A percentile compares a stretch with the other conserved stretches of the same genome.
phyloP scores from a whole-genome alignment of 2,329 filamentous ascomycete genomes.

The Ploettnerulaceae sp. region DNA sequence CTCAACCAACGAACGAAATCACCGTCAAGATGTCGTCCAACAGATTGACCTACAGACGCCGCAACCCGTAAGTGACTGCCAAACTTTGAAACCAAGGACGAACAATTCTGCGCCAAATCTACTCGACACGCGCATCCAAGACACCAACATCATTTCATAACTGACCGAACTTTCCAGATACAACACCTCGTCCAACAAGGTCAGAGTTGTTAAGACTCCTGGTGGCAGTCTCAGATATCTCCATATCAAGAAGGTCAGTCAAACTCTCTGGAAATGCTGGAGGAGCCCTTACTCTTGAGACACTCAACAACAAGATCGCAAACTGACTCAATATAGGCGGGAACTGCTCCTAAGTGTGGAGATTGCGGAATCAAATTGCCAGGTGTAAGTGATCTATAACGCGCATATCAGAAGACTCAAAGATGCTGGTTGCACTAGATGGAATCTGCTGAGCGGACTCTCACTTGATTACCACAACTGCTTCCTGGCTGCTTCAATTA shows the following conservation, averaged over 20 bases:
- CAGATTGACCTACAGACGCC: constrained; percentile 53
- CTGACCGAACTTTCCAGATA: constrained; percentile 57
- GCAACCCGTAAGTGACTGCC: constrained; percentile 62
- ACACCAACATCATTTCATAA: background rate
- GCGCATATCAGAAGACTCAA: background rate
- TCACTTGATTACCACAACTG: no score
- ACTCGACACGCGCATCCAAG: background rate
- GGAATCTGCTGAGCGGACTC: no score
- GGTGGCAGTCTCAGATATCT: constrained; percentile 93
- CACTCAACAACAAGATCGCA: no score
- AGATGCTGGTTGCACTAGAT: no score
- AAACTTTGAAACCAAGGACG: background rate
- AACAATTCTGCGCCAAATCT: constrained; percentile 7
- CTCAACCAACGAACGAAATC: constrained; percentile 32
- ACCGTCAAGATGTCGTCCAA: constrained; percentile 46
- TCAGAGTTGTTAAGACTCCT: constrained; percentile 92
- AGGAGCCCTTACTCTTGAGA: no score
- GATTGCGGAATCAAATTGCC: constrained; percentile 97
- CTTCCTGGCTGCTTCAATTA: background rate
- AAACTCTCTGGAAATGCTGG: background rate
- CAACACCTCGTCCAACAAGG: constrained; percentile 98
- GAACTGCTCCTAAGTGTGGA: constrained; percentile 96
- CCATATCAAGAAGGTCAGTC: constrained; percentile 86
- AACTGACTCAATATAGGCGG: constrained; percentile 48
- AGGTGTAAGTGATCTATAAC: constrained; percentile 68